A percentile compares a stretch with the other conserved stretches of the same genome.
phyloP scores from a whole-genome alignment of 1,284 basidiomycete species.

The Boletellus deceptivus region DNA sequence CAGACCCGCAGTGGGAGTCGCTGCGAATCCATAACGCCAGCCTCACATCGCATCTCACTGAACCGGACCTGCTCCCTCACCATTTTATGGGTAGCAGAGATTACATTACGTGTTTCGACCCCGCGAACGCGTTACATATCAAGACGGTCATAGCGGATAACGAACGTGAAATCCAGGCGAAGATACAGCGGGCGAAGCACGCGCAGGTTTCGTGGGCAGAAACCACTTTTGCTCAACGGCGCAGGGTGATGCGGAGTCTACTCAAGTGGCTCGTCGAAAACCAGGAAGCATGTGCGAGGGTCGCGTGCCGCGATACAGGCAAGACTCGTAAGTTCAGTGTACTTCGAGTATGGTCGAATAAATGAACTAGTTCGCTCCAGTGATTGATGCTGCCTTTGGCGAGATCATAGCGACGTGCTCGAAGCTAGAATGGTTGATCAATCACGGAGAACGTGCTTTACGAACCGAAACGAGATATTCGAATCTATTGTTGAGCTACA shows the following conservation, averaged over 20 bases:
- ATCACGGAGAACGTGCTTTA: constrained; percentile 75
- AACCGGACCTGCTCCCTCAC: constrained; percentile 53
- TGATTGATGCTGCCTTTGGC: constrained; percentile 86
- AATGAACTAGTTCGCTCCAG: constrained; percentile 38
- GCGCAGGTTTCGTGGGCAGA: constrained; percentile 74
- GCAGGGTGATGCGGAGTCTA: constrained; percentile 80
- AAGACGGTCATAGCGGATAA: constrained; percentile 69
- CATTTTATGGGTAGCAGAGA: constrained; percentile 48
- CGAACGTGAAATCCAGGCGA: constrained; percentile 61
- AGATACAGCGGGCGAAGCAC: constrained; percentile 63
- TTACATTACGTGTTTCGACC: constrained; percentile 90
- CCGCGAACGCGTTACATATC: constrained; percentile 81
- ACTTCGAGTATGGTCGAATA: background rate
- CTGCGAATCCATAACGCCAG: constrained; percentile 54
- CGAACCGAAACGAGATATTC: constrained; percentile 68
- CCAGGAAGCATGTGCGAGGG: constrained; percentile 79
- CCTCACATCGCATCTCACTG: constrained; percentile 60
- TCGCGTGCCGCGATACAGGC: constrained; percentile 94
- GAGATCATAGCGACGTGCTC: constrained; percentile 88
- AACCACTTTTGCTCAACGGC: constrained; percentile 75
- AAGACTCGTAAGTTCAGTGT: constrained; percentile 76
- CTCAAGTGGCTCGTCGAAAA: constrained; percentile 90
- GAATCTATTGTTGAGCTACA: constrained; percentile 84
- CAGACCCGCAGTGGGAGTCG: constrained; percentile 59
- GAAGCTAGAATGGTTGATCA: constrained; percentile 85